These are phyloP conservation scores for Xylariaceae sp. DNA, from an alignment of 2,329 filamentous ascomycete species.

Conservation along the genomic window DNA sequence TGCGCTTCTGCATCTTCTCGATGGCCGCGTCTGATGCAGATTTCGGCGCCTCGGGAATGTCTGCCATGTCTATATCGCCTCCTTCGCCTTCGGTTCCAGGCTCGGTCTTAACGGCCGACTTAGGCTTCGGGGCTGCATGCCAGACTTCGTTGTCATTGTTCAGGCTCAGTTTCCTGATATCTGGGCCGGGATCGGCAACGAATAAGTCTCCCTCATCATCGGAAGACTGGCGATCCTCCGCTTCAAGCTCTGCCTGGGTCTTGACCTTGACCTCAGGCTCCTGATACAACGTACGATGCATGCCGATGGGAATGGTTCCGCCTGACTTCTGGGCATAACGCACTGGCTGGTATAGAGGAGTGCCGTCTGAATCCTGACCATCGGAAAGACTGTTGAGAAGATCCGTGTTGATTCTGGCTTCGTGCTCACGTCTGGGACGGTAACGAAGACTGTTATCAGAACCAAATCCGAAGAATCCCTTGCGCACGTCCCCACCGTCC, in stretches of 20 bases:
- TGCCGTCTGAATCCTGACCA: slow-evolving; percentile 41
- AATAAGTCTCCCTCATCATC: slow-evolving; percentile 44
- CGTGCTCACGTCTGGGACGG: slow-evolving; percentile 38
- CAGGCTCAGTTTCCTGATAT: slow-evolving; percentile 26
- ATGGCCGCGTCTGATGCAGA: slow-evolving; percentile 31
- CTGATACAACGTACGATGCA: slow-evolving; percentile 50
- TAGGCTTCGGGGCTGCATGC: slow-evolving; percentile 36
- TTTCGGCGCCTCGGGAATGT: slow-evolving; percentile 36
- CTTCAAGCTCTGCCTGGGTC: slow-evolving; percentile 53
- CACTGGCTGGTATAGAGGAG: slow-evolving; percentile 40
- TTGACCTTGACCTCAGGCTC: slow-evolving; percentile 50
- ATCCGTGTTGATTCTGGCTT: slow-evolving; percentile 53
- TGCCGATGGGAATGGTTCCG: slow-evolving; percentile 48
- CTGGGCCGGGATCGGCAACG: slow-evolving; percentile 35
- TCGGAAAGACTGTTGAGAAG: slow-evolving; percentile 43
- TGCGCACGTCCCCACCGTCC: slow-evolving; percentile 25
- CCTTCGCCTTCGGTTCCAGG: slow-evolving; percentile 36
- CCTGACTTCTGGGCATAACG: slow-evolving; percentile 27
- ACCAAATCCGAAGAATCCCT: slow-evolving; percentile 26
- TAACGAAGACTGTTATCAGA: slow-evolving; percentile 38
- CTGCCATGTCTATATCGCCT: slow-evolving; percentile 38
- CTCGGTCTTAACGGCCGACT: slow-evolving; percentile 41
- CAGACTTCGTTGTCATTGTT: slow-evolving; percentile 39
- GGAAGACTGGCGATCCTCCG: slow-evolving; percentile 42
- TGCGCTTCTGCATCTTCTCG: slow-evolving; percentile 28